Evolutionary conservation across 2,329 filamentous ascomycete genomes (phyloP), one percentile per base, ranked within the genome.

Genomic region (Fusarium cicatricum): DNA sequence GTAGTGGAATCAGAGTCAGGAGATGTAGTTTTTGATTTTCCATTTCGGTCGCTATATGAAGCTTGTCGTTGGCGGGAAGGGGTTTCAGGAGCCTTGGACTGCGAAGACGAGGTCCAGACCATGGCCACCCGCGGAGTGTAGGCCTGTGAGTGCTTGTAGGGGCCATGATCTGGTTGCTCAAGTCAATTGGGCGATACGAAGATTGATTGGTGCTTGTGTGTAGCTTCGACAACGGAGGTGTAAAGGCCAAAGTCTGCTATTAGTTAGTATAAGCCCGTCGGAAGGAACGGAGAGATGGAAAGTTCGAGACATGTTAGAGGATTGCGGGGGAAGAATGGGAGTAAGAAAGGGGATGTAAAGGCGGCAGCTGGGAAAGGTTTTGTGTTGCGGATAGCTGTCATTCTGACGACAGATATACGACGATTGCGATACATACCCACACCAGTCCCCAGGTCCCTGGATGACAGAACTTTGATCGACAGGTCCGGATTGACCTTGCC

Each of bases 141-240:
- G 26, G 60, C 50, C 45, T 56, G 56, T 39, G 52, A 39, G 39
- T 55, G 48, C 52, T 55, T 60, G 44, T 46, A 50, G 53, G 52
- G 45, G 64, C 67, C 66, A 60, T 67, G 67, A 58, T 66, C 67
- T 65, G 68, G 66, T 65, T 62, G 49, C 58, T 58, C 58, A 60
- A 70, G 62, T 76, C 72, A 76, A 64, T 75, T 71, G 49, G 85
- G 83, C 70, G 90, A 92, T 31, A 77, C 67, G 72, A 97, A 97
- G 45, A 98, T 89, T 58, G 86, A 80, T 70, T 89, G 90, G 72
- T 92, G 86, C 43, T 87, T 84, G 76, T 97, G 93, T 29, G 92
- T 95, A 31, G 87, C 88, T 53, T 97, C 90, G 14, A 97, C 93
- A 3, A 97, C 90, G 0, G 89, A 85, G 52, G 91, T 87, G 56